Conservation (phyloP, 805 yeast species). For the Yamadazyma sp. region DNA sequence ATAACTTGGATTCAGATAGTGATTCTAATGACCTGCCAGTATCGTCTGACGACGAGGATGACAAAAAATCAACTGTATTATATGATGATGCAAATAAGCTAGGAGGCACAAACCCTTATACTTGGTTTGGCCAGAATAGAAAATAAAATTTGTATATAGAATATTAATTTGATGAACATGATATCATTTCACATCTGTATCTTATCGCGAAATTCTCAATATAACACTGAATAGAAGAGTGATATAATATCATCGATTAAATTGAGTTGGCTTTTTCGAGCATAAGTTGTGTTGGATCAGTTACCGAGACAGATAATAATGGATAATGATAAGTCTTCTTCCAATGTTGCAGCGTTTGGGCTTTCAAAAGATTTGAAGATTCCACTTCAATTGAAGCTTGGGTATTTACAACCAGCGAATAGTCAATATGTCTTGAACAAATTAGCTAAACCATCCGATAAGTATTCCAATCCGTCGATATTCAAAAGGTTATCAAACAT, state of each 20-base stretch:
- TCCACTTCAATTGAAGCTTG: slow-evolving; percentile 32
- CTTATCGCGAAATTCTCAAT: too few relatives aligned
- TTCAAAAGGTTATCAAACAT: slow-evolving; percentile 32
- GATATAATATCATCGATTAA: too few relatives aligned
- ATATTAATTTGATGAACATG: too few relatives aligned
- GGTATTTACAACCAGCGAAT: slow-evolving; percentile 24
- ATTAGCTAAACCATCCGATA: slow-evolving; percentile 27
- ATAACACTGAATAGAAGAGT: too few relatives aligned
- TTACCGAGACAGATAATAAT: too few relatives aligned
- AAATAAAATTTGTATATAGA: too few relatives aligned
- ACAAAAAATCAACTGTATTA: slow-evolving; percentile 17
- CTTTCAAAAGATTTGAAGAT: slow-evolving; percentile 34
- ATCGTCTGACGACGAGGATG: slow-evolving; percentile 15
- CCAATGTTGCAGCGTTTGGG: slow-evolving; percentile 33
- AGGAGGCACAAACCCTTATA: slow-evolving; percentile 3
- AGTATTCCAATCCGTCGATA: slow-evolving; percentile 31
- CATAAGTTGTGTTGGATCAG: too few relatives aligned
- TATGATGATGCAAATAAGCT: slow-evolving; percentile 23
- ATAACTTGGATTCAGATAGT: slow-evolving; percentile 23
- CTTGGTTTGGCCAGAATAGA: slow-evolving; percentile 11
- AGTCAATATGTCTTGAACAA: slow-evolving; percentile 4
- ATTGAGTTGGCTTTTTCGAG: too few relatives aligned
- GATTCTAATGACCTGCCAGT: slow-evolving; percentile 10
- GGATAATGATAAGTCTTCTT: slow-evolving; percentile 1
- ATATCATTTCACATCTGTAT: too few relatives aligned